Conservation (phyloP, 441 rosid species). For the Francoa sonchifolia region DNA sequence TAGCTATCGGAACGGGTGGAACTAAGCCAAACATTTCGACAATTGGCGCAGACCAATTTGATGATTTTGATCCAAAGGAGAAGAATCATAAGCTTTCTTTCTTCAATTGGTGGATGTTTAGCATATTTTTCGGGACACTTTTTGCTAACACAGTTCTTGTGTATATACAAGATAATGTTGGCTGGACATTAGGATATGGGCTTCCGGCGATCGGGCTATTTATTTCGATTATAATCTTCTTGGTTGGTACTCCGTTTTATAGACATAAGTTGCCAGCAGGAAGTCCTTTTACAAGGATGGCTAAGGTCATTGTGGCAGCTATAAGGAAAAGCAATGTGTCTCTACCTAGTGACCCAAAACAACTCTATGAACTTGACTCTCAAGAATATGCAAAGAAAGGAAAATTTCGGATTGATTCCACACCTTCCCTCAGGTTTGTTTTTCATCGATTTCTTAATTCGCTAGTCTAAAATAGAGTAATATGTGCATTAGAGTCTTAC, state of each 20-base stretch:
- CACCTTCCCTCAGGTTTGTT: slow-evolving; percentile 47
- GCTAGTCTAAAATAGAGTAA: not conserved
- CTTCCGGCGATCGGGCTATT: slow-evolving; percentile 63
- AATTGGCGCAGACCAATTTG: slow-evolving; percentile 85
- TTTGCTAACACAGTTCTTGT: slow-evolving; percentile 73
- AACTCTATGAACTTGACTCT: slow-evolving; percentile 46
- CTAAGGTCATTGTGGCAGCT: slow-evolving; percentile 64
- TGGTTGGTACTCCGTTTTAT: slow-evolving; percentile 61
- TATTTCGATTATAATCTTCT: slow-evolving; percentile 43
- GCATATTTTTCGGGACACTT: slow-evolving; percentile 81
- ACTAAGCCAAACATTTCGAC: slow-evolving; percentile 91
- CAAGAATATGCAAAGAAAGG: slow-evolving; percentile 34
- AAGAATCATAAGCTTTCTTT: slow-evolving; percentile 65
- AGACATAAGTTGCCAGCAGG: slow-evolving; percentile 60
- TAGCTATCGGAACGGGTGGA: slow-evolving; percentile 76
- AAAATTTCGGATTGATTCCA: slow-evolving; percentile 46
- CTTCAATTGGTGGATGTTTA: slow-evolving; percentile 98
- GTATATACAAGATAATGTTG: slow-evolving; percentile 84
- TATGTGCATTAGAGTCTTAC: not conserved
- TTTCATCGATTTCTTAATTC: not conserved
- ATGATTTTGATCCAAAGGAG: slow-evolving; percentile 66
- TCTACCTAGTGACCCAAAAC: slow-evolving; percentile 28
- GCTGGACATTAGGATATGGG: slow-evolving; percentile 66
- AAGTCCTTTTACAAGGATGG: slow-evolving; percentile 67
- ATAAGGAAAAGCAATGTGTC: slow-evolving; percentile 35